Conservation (phyloP, 192 early-diverging fungal genomes). For the Coemansia sp. region DNA sequence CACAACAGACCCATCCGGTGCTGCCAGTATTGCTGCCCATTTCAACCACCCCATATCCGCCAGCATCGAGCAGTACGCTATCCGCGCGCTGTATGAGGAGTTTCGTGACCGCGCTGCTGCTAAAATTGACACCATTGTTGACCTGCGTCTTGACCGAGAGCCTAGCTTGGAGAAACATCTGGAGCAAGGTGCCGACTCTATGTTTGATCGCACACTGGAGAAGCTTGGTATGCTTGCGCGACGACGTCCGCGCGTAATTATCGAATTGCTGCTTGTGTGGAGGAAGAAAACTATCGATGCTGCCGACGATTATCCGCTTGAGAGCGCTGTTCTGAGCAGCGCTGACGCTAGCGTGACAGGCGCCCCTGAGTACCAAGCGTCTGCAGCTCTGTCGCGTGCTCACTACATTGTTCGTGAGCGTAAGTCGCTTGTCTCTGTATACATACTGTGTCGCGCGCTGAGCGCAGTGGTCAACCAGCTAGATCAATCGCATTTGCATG, state of each 20-base stretch:
- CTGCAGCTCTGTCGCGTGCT: slow-evolving; percentile 39
- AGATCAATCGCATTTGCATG: slow-evolving; percentile 66
- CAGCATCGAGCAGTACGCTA: slow-evolving; percentile 49
- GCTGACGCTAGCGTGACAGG: background rate
- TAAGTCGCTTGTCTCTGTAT: slow-evolving; percentile 66
- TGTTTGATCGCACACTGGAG: slow-evolving; percentile 78
- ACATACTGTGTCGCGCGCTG: slow-evolving; percentile 84
- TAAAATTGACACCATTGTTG: slow-evolving; percentile 44
- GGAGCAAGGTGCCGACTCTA: slow-evolving; percentile 65
- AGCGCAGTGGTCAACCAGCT: slow-evolving; percentile 81
- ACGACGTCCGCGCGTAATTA: slow-evolving; percentile 82
- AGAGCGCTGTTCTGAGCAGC: slow-evolving; percentile 42
- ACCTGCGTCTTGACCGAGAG: slow-evolving; percentile 59
- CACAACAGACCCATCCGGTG: background rate
- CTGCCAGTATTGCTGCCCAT: background rate
- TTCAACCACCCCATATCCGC: background rate
- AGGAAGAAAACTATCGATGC: slow-evolving; percentile 64
- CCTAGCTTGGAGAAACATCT: slow-evolving; percentile 61
- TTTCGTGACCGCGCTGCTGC: slow-evolving; percentile 39
- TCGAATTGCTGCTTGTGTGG: slow-evolving; percentile 76
- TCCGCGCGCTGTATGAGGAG: slow-evolving; percentile 50
- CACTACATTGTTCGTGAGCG: slow-evolving; percentile 47
- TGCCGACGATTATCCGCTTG: slow-evolving; percentile 31
- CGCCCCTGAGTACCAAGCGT: background rate
- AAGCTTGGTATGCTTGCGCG: slow-evolving; percentile 79